Percentiles rank a stretch among this genome's conserved stretches.
Evolutionary conservation across 2,329 filamentous ascomycete genomes (phyloP).

Genomic region (Botryotinia narcissicola): DNA sequence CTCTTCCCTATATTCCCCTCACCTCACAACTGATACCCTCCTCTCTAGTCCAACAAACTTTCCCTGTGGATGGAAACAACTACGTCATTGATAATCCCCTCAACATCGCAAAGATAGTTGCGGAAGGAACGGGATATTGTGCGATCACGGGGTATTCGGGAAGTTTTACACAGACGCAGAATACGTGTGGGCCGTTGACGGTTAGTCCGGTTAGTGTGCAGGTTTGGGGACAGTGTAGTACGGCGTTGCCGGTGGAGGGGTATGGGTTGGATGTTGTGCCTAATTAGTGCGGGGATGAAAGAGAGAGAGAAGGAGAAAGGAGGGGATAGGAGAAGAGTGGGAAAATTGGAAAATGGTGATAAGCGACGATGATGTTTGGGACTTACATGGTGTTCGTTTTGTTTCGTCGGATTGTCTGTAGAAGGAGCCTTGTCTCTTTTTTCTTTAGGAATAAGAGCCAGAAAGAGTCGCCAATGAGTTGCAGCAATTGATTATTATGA

Average conservation of each 20-base stretch:
- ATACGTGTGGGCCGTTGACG: neutral
- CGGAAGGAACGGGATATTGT: neutral
- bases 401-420: neutral
- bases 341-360: neutral
- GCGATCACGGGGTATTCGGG: neutral
- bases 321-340: neutral
- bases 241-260: neutral
- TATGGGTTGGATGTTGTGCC: neutral
- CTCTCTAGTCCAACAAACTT: neutral
- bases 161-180: neutral
- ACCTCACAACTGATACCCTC: neutral
- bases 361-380: neutral
- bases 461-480: neutral
- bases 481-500: neutral
- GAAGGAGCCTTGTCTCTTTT: neutral
- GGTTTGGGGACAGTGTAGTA: neutral
- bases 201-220: neutral
- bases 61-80: neutral
- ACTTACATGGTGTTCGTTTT: neutral
- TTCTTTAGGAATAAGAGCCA: neutral
- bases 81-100: neutral
- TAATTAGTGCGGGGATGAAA: neutral
- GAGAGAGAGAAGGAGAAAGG: neutral
- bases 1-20: rapidly evolving
- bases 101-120: neutral